Conservation (phyloP, 768 basidiomycete genomes). For the Leccinellum luteum region DNA sequence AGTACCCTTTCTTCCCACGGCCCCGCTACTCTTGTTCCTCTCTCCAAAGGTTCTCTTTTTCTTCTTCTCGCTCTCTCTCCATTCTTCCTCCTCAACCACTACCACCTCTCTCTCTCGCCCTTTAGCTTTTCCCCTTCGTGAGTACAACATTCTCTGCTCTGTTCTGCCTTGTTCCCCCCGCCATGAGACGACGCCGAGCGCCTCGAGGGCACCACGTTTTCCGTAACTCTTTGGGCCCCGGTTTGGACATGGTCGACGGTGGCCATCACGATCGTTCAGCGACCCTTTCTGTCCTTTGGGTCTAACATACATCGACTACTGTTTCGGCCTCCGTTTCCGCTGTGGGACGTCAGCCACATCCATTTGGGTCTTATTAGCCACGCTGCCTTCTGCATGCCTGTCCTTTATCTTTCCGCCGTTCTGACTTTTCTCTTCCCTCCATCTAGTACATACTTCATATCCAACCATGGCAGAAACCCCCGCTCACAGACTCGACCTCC, state of each 20-base stretch:
- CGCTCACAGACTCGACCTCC: conserved; percentile 73
- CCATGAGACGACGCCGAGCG: conserved; percentile 14
- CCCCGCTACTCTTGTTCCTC: conserved; percentile 44
- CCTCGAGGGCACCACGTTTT: conserved; percentile 33
- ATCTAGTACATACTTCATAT: conserved; percentile 10
- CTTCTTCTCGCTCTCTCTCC: conserved; percentile 28
- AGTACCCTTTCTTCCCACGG: conserved; percentile 35
- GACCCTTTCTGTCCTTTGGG: background rate
- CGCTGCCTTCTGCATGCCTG: conserved; percentile 31
- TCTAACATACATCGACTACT: background rate
- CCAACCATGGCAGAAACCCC: conserved; percentile 70
- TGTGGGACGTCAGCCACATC: conserved; percentile 35
- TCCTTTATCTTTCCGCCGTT: conserved; percentile 19
- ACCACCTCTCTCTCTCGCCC: conserved; percentile 13
- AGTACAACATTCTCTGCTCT: conserved; percentile 9
- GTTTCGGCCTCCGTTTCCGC: conserved; percentile 3
- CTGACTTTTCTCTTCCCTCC: conserved; percentile 14
- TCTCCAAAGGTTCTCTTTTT: conserved; percentile 34
- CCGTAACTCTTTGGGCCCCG: conserved; percentile 4
- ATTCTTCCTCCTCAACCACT: conserved; percentile 26
- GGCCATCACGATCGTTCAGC: conserved; percentile 4
- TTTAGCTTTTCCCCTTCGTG: conserved; percentile 21
- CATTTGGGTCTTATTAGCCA: conserved; percentile 30
- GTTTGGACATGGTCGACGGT: conserved; percentile 3
- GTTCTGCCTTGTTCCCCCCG: conserved; percentile 5